Percentiles rank a stretch among this genome's conserved stretches.
phyloP scores from a whole-genome alignment of 345 rosid genomes.

The Sisymbrium altissimum region DNA sequence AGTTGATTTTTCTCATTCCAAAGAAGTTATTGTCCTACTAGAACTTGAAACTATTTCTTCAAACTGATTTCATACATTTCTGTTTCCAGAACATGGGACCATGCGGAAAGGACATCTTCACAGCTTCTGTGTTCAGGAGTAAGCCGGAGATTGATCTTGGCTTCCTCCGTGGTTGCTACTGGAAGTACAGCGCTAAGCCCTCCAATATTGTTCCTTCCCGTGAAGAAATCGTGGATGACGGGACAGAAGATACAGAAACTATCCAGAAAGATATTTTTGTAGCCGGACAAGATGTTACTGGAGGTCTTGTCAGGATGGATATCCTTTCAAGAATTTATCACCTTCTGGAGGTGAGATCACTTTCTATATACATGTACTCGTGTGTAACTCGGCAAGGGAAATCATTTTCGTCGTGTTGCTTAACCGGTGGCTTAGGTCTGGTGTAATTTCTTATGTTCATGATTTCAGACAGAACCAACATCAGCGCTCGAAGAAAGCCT shows the following conservation, averaged over 20 bases:
- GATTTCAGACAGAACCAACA: conserved; percentile 56
- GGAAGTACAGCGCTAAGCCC: conserved; percentile 94
- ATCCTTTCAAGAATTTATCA: conserved; percentile 65
- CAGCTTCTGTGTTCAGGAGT: conserved; percentile 82
- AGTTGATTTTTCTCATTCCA: conserved; percentile 6
- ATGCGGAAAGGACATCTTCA: conserved; percentile 44
- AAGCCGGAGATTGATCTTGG: conserved; percentile 72
- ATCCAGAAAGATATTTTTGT: conserved; percentile 80
- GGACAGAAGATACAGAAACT: conserved; percentile 55
- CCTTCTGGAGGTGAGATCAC: conserved; percentile 67
- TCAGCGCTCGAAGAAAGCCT: conserved; percentile 57
- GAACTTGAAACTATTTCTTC: conserved; percentile 7
- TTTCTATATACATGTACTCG: not conserved
- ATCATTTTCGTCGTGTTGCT: not conserved
- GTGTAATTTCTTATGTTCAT: conserved; percentile 6
- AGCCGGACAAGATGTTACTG: conserved; percentile 90
- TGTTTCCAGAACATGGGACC: conserved; percentile 52
- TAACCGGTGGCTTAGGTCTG: conserved; percentile 9
- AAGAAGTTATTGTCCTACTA: not conserved
- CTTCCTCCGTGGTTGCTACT: conserved; percentile 77
- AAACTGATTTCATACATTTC: conserved; percentile 3
- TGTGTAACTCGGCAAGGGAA: conserved; percentile 6
- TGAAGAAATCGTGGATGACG: conserved; percentile 50
- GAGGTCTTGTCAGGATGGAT: conserved; percentile 92
- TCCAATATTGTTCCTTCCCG: conserved; percentile 56